Evolutionary conservation across 2,329 filamentous ascomycete species (phyloP), one percentile per base, ranked within the genome.

Genomic region (Calonectria naviculata): DNA sequence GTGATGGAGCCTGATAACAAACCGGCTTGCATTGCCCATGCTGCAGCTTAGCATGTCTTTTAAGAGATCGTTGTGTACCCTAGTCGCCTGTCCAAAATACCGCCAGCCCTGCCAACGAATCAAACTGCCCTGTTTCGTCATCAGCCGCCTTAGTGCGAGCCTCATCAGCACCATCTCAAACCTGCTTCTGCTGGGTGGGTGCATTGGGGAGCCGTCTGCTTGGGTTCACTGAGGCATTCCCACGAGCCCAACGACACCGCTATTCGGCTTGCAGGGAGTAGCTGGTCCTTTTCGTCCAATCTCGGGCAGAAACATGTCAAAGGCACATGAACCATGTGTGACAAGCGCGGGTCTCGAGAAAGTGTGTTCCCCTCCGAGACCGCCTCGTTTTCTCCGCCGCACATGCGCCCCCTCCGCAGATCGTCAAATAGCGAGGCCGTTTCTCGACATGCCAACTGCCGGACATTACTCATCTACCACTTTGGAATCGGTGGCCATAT

Each of bases 41-140:
- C 29, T 12, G 42, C 28, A 36, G 29, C 21, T 54, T 31, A 66
- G 64, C 29, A 60, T 58, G 41, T 10, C 34, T 28, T 24, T 36
- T 46, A 65, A 61, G 38, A 44, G 56, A 61, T 64, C 44, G n/a
- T 28, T 64, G 31, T 15, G n/a, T 31, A 65, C 62, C 62, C 62
- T 34, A 28, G 62, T 64, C 44, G 29, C 26, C 13, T 41, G 24
- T 34, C 36, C 54, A 44, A 65, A 47, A 24, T 34, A 67, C 49
- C 65, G 46, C 31, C 58, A 41, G 60, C n/a, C 17, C 36, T 31
- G 54, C 54, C 73, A 44, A 34, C 76, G 69, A 78, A 78, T 78
- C 72, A 77, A 62, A 49, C 38, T 54, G 12, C 29, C 15, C 21
- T 61, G 38, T 76, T 76, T 78, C 49, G 74, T 78, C 69, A 76